Evolutionary conservation across 345 rosid genomes (phyloP).

Genomic region (Erucastrum elatum): DNA sequence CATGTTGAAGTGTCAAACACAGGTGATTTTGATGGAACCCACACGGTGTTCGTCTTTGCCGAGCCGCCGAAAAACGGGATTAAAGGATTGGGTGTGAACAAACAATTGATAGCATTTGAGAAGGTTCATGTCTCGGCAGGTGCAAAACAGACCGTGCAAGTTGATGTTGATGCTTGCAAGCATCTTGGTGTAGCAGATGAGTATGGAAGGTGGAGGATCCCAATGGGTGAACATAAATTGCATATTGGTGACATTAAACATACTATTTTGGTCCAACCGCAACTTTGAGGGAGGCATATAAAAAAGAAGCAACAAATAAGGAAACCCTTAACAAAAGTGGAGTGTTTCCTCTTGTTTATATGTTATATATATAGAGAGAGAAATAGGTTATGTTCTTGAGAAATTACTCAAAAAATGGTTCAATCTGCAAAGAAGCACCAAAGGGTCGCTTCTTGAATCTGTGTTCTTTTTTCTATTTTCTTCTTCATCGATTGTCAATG

Average conservation of each 20-base stretch:
- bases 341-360: slow-evolving; percentile 26
- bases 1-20: slow-evolving; percentile 69
- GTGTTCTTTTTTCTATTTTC: background rate
- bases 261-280: slow-evolving; percentile 65
- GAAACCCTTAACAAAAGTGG: background rate
- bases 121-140: slow-evolving; percentile 66
- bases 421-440: slow-evolving; percentile 29
- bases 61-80: slow-evolving; percentile 56
- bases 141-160: slow-evolving; percentile 45
- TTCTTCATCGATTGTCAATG: background rate
- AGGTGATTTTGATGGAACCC: slow-evolving; percentile 68
- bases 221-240: slow-evolving; percentile 71
- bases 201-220: slow-evolving; percentile 82
- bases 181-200: slow-evolving; percentile 76
- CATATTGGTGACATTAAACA: slow-evolving; percentile 84
- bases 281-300: slow-evolving; percentile 39
- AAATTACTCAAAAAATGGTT: slow-evolving; percentile 19
- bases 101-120: slow-evolving; percentile 69
- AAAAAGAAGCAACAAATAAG: slow-evolving; percentile 19
- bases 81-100: slow-evolving; percentile 43
- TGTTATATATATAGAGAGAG: background rate
- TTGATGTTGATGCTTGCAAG: slow-evolving; percentile 67
- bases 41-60: slow-evolving; percentile 70
- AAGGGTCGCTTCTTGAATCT: slow-evolving; percentile 31
- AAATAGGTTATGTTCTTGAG: slow-evolving; percentile 13